Conservation (phyloP, 2,329 filamentous ascomycete species). For the Periconia macrospinosa region DNA sequence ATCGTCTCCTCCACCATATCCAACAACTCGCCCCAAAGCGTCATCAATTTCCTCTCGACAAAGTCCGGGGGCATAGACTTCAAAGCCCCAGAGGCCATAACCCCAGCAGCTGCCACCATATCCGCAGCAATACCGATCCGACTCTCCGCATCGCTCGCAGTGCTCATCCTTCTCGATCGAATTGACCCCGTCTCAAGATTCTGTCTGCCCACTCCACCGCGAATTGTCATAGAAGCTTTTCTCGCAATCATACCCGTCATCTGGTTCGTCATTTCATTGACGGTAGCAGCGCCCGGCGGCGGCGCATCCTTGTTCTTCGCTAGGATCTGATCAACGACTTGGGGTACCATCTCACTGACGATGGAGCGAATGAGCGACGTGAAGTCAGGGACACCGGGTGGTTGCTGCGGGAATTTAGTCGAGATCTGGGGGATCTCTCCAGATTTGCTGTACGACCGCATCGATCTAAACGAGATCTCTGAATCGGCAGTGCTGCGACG, state of each 20-base stretch:
- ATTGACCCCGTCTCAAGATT: conserved; percentile 26
- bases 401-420: background rate
- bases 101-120: conserved; percentile 36
- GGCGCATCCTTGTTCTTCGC: conserved; percentile 26
- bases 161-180: conserved; percentile 29
- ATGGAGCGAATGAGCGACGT: conserved; percentile 32
- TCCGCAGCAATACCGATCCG: conserved; percentile 35
- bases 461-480: conserved; percentile 12
- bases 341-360: conserved; percentile 36
- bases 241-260: conserved; percentile 32
- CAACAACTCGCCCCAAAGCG: conserved; percentile 34
- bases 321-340: conserved; percentile 35
- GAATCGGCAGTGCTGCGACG: conserved; percentile 9
- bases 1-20: conserved; percentile 39
- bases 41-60: conserved; percentile 37
- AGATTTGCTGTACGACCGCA: conserved; percentile 4
- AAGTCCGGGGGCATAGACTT: conserved; percentile 31
- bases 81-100: conserved; percentile 32
- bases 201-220: conserved; percentile 13
- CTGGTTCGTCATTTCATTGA: conserved; percentile 32
- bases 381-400: conserved; percentile 23
- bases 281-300: conserved; percentile 19
- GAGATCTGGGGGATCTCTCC: conserved; percentile 7
- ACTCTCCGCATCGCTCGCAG: conserved; percentile 31
- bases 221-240: conserved; percentile 26